Evolutionary conservation across 441 rosid genomes (phyloP), one percentile per base, ranked within the genome.

Genomic region (Croton setiger): DNA sequence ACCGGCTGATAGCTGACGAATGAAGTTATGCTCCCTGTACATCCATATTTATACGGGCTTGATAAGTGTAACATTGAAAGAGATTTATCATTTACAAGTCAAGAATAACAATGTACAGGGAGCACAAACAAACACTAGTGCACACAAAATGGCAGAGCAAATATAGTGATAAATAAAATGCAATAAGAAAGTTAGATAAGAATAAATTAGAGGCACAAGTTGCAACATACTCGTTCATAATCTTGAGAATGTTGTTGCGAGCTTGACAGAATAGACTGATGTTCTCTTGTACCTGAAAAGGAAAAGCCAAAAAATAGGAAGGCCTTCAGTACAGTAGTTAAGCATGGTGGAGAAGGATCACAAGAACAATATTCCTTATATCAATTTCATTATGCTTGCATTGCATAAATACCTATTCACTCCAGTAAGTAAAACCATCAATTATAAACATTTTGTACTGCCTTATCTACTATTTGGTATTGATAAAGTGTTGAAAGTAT

Each of bases 221-320:
- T 5, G 52, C 35, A 62, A 71, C 89, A 18, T 85, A 90, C 96
- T 70, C 70, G 8, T 67, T 69, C 77, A 83, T 57, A 63, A 90
- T 70, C 54, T 20, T 79, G 66, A 43, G 23, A 51, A 90, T 67
- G 83, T 84, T 87, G 63, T 73, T 74, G 0, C 81, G 76, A 65
- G 77, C 73, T 77, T 76, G 77, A 75, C 67, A 18, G 39, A 90
- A 78, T 60, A 90, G 85, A 45, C 5, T 33, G 23, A 79, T 23
- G 73, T 87, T 90, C 15, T 88, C 84, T 55, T 21, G 73, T 65
- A 81, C 12, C 96, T 90, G 83, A 61, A 72, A 75, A 48, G 69
- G 47, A 49, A 60, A 49, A 12, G 45, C 10, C 8, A 39, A 39
- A 13, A 33, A 67, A 48, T 35, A 15, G 18, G 54, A 44, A 56